Base-by-base conservation (phyloP, 2,329 filamentous ascomycete genomes). In the Chlorencoelia australis region DNA sequence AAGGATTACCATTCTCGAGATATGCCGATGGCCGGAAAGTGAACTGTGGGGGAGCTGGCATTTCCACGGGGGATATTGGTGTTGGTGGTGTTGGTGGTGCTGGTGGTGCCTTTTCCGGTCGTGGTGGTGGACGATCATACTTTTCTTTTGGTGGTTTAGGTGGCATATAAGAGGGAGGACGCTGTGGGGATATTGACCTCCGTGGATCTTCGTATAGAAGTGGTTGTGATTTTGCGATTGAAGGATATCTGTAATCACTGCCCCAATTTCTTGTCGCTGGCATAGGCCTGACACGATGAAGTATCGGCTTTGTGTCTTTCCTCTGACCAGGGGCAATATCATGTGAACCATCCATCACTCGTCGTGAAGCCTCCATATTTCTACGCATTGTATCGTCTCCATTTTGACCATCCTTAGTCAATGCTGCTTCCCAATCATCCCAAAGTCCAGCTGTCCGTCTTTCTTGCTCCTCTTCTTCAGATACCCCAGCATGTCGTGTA, bases 11-110 rank as follows among this genome's bases (percentile, higher is more conserved):
- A 49, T 86, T 88, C 58, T 98, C 91, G 11, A 95, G 78, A 55
- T 87, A 91, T 1, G 86, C 87, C 2, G 83, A 80, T 2, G 89
- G 83, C 44, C 76, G 75, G 65, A 94, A 93, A 10, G 83, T 86
- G 49, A 84, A 82, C 14, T 39, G 45, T 15, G 42, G 32, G 7
- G 44, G 29, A 16, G 35, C 40, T 3, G 39, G 16, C 15, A 38
- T 32, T 11, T 41, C 40, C 20, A 33, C 26, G 10, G 20, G 30
- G 13, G 24, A 29, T 13, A 14, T 29, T 14, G 13, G 21, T 16
- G 16, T 19, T 2, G 21, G 15, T 11, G 30, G 16, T 13, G 20
- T 19, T 15, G 27, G 22, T 4, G 30, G 35, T 3, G 32, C 36
- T 9, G 35, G 33, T 9, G 37, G 27, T 24, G 39, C 35, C 32